Conservation (phyloP, 257 asterid genomes). For the Nemophila menziesii region DNA sequence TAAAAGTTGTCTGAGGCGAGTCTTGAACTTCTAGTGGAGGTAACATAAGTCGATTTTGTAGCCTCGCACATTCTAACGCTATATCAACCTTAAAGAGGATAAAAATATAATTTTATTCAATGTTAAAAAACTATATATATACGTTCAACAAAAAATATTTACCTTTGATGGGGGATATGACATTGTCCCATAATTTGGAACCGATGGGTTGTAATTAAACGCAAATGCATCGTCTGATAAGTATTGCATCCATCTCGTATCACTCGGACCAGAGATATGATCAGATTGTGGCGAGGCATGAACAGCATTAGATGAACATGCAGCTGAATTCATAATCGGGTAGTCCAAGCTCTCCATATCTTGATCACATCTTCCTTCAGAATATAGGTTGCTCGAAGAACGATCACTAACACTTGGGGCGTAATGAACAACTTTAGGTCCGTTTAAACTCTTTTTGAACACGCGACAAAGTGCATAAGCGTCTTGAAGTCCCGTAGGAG, state of each 20-base stretch:
- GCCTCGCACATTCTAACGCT: slow-evolving; percentile 81
- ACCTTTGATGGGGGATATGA: slow-evolving; percentile 76
- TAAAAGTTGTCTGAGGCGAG: slow-evolving; percentile 28
- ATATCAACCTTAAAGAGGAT: slow-evolving; percentile 51
- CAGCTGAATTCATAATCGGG: slow-evolving; percentile 13
- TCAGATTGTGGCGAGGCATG: slow-evolving; percentile 29
- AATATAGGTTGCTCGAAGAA: slow-evolving; percentile 46
- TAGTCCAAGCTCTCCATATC: slow-evolving; percentile 41
- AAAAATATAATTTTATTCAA: background rate
- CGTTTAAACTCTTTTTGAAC: slow-evolving; percentile 81
- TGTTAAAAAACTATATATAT: background rate
- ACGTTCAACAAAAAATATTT: background rate
- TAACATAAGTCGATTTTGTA: slow-evolving; percentile 58
- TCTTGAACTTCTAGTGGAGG: slow-evolving; percentile 77
- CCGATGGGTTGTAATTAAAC: slow-evolving; percentile 28
- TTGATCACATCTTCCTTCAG: slow-evolving; percentile 31
- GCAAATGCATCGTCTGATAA: slow-evolving; percentile 63
- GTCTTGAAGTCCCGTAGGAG: slow-evolving; percentile 69
- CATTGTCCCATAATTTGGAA: slow-evolving; percentile 23
- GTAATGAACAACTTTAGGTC: slow-evolving; percentile 45
- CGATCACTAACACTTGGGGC: slow-evolving; percentile 35
- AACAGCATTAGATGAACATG: slow-evolving; percentile 15
- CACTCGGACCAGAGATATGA: slow-evolving; percentile 26
- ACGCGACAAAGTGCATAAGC: slow-evolving; percentile 91
- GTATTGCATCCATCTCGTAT: slow-evolving; percentile 66